Evolutionary conservation across 352 stramenopile genomes (phyloP).

Genomic region (Lagenidium sp.): DNA sequence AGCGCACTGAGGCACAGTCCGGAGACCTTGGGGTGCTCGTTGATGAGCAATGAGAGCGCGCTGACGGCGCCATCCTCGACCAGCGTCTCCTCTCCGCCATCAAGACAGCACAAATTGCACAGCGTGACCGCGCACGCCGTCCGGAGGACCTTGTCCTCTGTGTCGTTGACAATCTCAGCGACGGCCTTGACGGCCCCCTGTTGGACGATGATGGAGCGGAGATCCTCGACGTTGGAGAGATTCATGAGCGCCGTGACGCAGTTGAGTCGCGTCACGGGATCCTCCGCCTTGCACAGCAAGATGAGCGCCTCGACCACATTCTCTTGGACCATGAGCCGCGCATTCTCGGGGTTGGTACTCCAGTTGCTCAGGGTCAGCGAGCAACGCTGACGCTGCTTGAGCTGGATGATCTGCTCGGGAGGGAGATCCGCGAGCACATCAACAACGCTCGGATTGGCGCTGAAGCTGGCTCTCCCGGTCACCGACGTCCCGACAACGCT

Average conservation of each 20-base stretch:
- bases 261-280: conserved; percentile 47
- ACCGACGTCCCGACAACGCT: too few species aligned
- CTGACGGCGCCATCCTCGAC: conserved; percentile 79
- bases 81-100: conserved; percentile 64
- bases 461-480: background rate
- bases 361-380: conserved; percentile 83
- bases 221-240: conserved; percentile 55
- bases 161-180: conserved; percentile 55
- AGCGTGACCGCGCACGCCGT: conserved; percentile 80
- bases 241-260: conserved; percentile 87
- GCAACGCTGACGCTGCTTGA: conserved; percentile 52
- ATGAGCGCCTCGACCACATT: conserved; percentile 83
- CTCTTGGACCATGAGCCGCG: conserved; percentile 79
- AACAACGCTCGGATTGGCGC: background rate
- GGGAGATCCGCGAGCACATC: conserved; percentile 9
- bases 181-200: conserved; percentile 71
- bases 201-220: conserved; percentile 49
- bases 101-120: conserved; percentile 79
- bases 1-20: conserved; percentile 63
- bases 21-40: conserved; percentile 51
- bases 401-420: conserved; percentile 19
- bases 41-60: conserved; percentile 77
- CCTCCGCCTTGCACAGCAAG: conserved; percentile 52
- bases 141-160: conserved; percentile 49
- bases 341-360: conserved; percentile 82